Base-by-base conservation (phyloP, 139 green algal species). In the Volvox africanus region DNA sequence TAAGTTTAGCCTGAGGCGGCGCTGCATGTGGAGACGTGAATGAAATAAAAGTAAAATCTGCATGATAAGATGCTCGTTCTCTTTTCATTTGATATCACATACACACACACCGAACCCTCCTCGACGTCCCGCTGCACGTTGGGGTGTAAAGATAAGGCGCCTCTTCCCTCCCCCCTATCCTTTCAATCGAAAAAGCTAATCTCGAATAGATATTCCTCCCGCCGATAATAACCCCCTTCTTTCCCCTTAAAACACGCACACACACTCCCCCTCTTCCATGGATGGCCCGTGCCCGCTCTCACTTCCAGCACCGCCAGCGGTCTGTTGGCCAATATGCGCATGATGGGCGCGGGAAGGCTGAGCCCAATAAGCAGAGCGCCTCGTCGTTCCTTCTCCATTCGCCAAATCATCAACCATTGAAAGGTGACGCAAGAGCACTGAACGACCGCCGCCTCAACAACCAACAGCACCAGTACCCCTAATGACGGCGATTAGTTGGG, bases 261-360 rank as follows among this genome's bases (percentile, higher is more conserved):
- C 65, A 73, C 11, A 73, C 65, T 26, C 24, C 5, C 65, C 21
- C 17, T 17, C 62, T 17, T 69, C 62, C 62, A 17, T 69, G 62
- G 17, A 17, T 69, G 17, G 17, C 62, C 62, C 62, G 17, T 69
- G 62, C 62, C 62, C 62, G 65, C 9, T 73, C 81, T 35, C 83
- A 88, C 85, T 68, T 88, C 82, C 0, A 88, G 0, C 33, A 91
- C 61, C 33, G 68, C 68, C 32, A 91, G 76, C 55, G 61, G 76
- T 62, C 32, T 79, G 26, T 55, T 82, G n/a, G 65, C 62, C 88
- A 92, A 30, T 17, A 82, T 17, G 30, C 82, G 55, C 32, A 92
- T 75, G 24, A 92, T 89, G 82, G 89, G 89, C 61, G 82, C 89
- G 0, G 89, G 89, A 75, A 92, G 61, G 33, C 82, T 61, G 20